Evolutionary conservation across 805 yeast species (phyloP).

Genomic region (Suhomyces canberraensis): DNA sequence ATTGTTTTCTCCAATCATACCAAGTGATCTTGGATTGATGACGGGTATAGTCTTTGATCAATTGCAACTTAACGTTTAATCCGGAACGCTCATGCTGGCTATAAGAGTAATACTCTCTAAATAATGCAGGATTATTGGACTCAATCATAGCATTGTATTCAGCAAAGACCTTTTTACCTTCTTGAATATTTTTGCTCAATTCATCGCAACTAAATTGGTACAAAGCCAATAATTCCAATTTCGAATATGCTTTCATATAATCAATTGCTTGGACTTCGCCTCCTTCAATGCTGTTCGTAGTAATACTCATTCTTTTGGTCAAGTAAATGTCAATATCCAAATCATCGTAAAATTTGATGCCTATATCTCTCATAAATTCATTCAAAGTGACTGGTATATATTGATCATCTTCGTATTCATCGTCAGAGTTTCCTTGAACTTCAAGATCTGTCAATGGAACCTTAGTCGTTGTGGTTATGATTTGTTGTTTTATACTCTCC

Average conservation of each 20-base stretch:
- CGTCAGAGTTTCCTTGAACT: constrained; percentile 10
- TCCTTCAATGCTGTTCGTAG: constrained; percentile 9
- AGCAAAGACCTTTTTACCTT: constrained; percentile 46
- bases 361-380: constrained; percentile 38
- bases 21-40: constrained; percentile 54
- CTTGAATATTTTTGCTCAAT: constrained; percentile 46
- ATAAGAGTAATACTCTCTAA: constrained; percentile 46
- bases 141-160: constrained; percentile 45
- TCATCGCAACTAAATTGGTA: constrained; percentile 55
- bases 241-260: constrained; percentile 36
- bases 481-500: constrained; percentile 1
- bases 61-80: constrained; percentile 47
- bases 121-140: constrained; percentile 47
- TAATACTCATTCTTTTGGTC: constrained; percentile 20
- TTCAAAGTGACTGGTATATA: constrained; percentile 34
- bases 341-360: constrained; percentile 46
- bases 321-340: constrained; percentile 32
- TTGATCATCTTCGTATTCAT: constrained; percentile 19
- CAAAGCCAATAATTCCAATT: constrained; percentile 45
- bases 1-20: constrained; percentile 61
- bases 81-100: constrained; percentile 33
- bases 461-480: constrained; percentile 17
- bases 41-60: constrained; percentile 49
- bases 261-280: constrained; percentile 24
- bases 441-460: constrained; percentile 23